Percentiles rank a stretch among this genome's conserved stretches.
phyloP scores from a whole-genome alignment of 1,284 basidiomycete genomes.

The Inonotus obliquus region DNA sequence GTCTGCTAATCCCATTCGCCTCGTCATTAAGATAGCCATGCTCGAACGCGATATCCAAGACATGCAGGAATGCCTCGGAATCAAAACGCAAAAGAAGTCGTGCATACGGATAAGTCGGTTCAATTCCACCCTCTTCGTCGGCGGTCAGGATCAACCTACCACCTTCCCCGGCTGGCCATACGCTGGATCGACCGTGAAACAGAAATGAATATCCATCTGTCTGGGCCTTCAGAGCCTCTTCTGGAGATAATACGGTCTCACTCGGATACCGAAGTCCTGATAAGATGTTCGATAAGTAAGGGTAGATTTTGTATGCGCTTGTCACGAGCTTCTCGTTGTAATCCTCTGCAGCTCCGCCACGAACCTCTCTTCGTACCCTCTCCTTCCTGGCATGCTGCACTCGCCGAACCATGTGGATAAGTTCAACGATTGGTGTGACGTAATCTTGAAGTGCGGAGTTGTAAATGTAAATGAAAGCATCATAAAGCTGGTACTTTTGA shows the following conservation, averaged over 20 bases:
- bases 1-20: conserved; percentile 62
- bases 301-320: conserved; percentile 90
- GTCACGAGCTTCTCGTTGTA: conserved; percentile 48
- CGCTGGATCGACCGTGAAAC: conserved; percentile 76
- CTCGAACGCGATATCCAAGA: conserved; percentile 93
- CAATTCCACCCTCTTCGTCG: conserved; percentile 63
- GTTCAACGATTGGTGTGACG: conserved; percentile 83
- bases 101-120: conserved; percentile 87
- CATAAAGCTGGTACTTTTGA: conserved; percentile 79
- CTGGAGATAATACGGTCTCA: conserved; percentile 62
- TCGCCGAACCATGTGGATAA: conserved; percentile 73
- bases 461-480: conserved; percentile 93
- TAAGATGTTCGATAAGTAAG: conserved; percentile 86
- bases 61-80: conserved; percentile 91
- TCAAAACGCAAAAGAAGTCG: conserved; percentile 85
- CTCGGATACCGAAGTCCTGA: conserved; percentile 87
- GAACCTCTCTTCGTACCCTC: conserved; percentile 25
- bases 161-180: conserved; percentile 72
- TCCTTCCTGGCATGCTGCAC: conserved; percentile 50
- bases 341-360: conserved; percentile 24
- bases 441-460: conserved; percentile 87
- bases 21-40: conserved; percentile 87
- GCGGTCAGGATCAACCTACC: conserved; percentile 72
- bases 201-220: conserved; percentile 74
- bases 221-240: conserved; percentile 64